Evolutionary conservation across 441 rosid species (phyloP).

Genomic region (Pelargonium myrrhifolium): DNA sequence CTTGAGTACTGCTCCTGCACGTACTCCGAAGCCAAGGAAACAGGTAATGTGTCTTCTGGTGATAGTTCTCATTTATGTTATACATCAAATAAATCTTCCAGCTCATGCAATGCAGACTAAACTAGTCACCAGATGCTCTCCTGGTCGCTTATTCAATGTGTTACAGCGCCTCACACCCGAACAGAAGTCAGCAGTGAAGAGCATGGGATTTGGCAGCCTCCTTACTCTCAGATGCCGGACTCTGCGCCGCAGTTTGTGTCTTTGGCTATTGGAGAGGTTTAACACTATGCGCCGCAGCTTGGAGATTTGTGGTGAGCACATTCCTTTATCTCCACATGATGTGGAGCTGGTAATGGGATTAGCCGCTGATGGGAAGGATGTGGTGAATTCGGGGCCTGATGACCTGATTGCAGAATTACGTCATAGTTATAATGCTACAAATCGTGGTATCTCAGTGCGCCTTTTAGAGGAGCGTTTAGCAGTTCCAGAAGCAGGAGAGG

Average conservation of each 20-base stretch:
- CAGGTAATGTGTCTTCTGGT: slow-evolving; percentile 24
- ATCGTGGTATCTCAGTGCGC: slow-evolving; percentile 42
- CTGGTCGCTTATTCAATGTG: slow-evolving; percentile 43
- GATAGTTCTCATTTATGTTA: not conserved
- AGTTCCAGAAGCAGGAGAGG: slow-evolving; percentile 37
- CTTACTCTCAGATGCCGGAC: slow-evolving; percentile 38
- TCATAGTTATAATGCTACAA: slow-evolving; percentile 37
- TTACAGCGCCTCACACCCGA: slow-evolving; percentile 33
- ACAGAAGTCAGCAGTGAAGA: slow-evolving; percentile 35
- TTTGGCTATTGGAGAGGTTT: slow-evolving; percentile 45
- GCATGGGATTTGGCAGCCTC: slow-evolving; percentile 44
- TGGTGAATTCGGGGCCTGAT: slow-evolving; percentile 44
- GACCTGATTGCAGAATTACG: slow-evolving; percentile 35
- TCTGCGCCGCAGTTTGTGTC: slow-evolving; percentile 42
- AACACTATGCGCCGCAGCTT: slow-evolving; percentile 27
- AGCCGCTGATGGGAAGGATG: slow-evolving; percentile 41
- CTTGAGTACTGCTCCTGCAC: slow-evolving; percentile 35
- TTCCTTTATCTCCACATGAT: slow-evolving; percentile 34
- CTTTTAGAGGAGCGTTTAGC: slow-evolving; percentile 35
- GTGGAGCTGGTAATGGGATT: slow-evolving; percentile 46
- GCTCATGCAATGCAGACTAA: slow-evolving; percentile 29
- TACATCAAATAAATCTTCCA: slow-evolving; percentile 16
- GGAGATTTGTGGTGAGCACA: slow-evolving; percentile 34
- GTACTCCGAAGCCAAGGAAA: slow-evolving; percentile 33
- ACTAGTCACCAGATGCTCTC: slow-evolving; percentile 46